Percentiles rank a stretch among this genome's conserved stretches.
Conservation (phyloP, 768 basidiomycete species). For the Termitomyces sp. region DNA sequence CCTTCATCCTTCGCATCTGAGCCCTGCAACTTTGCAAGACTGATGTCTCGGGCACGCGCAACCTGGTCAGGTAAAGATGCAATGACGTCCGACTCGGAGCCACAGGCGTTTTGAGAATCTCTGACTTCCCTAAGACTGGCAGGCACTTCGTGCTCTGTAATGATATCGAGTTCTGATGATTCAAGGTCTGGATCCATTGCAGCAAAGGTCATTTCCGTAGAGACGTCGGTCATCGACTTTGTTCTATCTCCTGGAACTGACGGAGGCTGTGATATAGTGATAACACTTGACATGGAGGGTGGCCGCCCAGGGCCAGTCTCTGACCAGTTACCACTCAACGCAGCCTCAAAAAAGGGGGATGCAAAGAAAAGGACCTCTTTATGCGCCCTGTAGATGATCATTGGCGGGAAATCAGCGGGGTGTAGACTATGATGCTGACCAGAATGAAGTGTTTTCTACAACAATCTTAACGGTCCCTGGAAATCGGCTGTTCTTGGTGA, state of each 20-base stretch:
- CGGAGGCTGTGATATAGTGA: constrained; percentile 78
- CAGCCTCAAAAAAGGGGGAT: constrained; percentile 93
- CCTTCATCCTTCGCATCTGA: constrained; percentile 4
- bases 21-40: constrained; percentile 57
- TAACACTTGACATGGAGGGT: constrained; percentile 73
- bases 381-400: constrained; percentile 58
- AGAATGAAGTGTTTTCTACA: constrained; percentile 86
- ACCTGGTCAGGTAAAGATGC: constrained; percentile 18
- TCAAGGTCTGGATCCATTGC: constrained; percentile 46
- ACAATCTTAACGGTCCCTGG: constrained; percentile 90
- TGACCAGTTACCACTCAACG: constrained; percentile 87
- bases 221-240: constrained; percentile 28
- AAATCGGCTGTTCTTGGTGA: constrained; percentile 57
- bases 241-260: constrained; percentile 45
- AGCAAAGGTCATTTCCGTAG: constrained; percentile 56
- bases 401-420: neutral
- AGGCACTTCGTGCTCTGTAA: constrained; percentile 31
- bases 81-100: constrained; percentile 10
- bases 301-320: constrained; percentile 67
- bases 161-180: constrained; percentile 37
- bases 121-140: constrained; percentile 30
- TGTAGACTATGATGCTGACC: constrained; percentile 43
- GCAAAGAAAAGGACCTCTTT: constrained; percentile 89
- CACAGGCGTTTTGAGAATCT: constrained; percentile 14
- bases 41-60: constrained; percentile 40